Evolutionary conservation across 495 filamentous ascomycete species (phyloP).

Genomic region (Hypoxylon fragiforme): DNA sequence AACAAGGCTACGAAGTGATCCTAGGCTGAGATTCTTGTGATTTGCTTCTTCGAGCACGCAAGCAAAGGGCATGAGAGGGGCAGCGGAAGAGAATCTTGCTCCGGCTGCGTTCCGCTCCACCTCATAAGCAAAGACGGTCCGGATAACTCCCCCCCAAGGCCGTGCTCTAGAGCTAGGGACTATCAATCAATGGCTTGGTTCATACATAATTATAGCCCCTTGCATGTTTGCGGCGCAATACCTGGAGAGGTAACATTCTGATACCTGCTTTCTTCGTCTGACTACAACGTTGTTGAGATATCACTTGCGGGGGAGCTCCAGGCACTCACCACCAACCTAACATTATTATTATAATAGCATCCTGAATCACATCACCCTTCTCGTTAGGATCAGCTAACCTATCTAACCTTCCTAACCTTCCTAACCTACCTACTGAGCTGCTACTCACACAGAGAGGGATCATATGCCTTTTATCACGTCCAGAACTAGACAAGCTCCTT

Average conservation of each 20-base stretch:
- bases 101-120: constrained; percentile 27
- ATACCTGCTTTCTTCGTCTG: too few relatives aligned
- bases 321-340: constrained; percentile 15
- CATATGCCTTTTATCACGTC: background rate
- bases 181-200: constrained; percentile 8
- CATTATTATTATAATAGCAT: background rate
- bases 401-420: too few relatives aligned
- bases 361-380: constrained; percentile 11
- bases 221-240: constrained; percentile 1
- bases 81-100: constrained; percentile 17
- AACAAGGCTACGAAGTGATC: constrained; percentile 33
- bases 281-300: constrained; percentile 7
- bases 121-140: constrained; percentile 13
- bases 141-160: constrained; percentile 7
- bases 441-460: background rate
- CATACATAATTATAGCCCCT: constrained; percentile 4
- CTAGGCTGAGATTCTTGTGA: constrained; percentile 11
- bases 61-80: background rate
- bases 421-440: too few relatives aligned
- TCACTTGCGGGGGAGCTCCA: constrained; percentile 28
- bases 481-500: background rate
- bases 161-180: constrained; percentile 2
- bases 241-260: constrained; percentile 12
- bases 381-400: background rate
- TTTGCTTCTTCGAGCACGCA: constrained; percentile 1